phyloP scores from a whole-genome alignment of 2,329 filamentous ascomycete genomes.

The Xylariaceae sp. region DNA sequence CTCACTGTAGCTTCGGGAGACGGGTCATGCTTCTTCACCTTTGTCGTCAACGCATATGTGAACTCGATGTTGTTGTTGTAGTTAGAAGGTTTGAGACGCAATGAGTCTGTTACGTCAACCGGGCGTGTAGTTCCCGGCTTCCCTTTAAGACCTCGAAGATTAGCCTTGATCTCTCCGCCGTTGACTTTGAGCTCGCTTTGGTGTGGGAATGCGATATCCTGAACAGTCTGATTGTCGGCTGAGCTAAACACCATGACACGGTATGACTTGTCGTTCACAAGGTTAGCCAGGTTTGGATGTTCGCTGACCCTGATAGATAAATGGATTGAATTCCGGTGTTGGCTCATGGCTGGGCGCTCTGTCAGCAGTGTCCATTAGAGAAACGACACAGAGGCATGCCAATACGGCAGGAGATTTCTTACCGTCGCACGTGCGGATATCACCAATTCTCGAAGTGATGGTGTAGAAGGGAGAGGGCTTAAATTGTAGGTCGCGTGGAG shows the following conservation, averaged over 20 bases:
- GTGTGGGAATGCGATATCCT: slow-evolving; percentile 88
- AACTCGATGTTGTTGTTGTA: slow-evolving; percentile 83
- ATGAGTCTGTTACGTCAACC: slow-evolving; percentile 82
- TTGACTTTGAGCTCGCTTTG: slow-evolving; percentile 95
- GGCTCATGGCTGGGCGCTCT: slow-evolving; percentile 58
- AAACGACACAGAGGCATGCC: neutral
- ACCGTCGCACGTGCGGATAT: slow-evolving; percentile 76
- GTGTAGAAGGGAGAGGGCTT: slow-evolving; percentile 88
- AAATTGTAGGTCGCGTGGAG: slow-evolving; percentile 45
- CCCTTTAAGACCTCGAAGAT: slow-evolving; percentile 92
- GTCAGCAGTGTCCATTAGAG: slow-evolving; percentile 15
- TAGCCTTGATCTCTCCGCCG: slow-evolving; percentile 85
- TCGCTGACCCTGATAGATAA: slow-evolving; percentile 58
- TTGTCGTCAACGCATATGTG: slow-evolving; percentile 90
- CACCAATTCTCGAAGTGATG: slow-evolving; percentile 69
- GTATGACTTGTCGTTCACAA: slow-evolving; percentile 66
- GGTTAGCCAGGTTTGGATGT: slow-evolving; percentile 58
- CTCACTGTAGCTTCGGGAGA: slow-evolving; percentile 38
- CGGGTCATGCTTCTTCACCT: slow-evolving; percentile 62
- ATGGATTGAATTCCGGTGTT: slow-evolving; percentile 57
- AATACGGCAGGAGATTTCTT: slow-evolving; percentile 40
- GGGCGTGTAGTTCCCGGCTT: slow-evolving; percentile 94
- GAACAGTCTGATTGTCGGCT: slow-evolving; percentile 64
- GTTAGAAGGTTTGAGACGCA: slow-evolving; percentile 70
- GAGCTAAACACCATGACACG: slow-evolving; percentile 87